These are phyloP conservation scores for Fraxinus albicans DNA, from an alignment of 305 asterid genomes.

Conservation along the genomic window DNA sequence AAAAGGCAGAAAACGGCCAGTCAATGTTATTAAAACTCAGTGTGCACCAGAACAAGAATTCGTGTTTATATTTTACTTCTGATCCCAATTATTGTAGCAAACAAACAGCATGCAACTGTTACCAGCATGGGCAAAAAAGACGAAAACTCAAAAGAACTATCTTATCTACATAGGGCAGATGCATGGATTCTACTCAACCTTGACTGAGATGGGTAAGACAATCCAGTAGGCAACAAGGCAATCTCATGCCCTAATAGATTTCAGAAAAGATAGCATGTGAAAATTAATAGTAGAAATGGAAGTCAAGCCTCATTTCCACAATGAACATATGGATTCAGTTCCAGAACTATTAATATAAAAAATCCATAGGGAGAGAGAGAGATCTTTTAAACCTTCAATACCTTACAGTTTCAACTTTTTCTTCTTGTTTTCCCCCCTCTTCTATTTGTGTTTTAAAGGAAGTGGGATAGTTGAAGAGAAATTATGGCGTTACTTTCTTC, in stretches of 20 bases:
- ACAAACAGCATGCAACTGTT: background rate
- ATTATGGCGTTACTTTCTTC: background rate
- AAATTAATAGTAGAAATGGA: background rate
- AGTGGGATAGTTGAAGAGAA: constrained; percentile 1
- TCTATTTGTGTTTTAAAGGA: background rate
- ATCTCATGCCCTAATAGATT: background rate
- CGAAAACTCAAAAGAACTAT: background rate
- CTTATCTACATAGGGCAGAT: background rate
- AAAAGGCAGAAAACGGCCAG: background rate
- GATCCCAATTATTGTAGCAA: background rate
- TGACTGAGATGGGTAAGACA: background rate
- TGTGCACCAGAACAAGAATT: background rate
- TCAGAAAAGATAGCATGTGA: background rate
- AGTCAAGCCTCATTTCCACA: background rate
- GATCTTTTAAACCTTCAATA: background rate
- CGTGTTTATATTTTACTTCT: background rate
- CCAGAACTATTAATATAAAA: background rate
- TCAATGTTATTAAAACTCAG: background rate
- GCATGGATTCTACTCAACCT: constrained; percentile 4
- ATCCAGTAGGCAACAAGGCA: background rate
- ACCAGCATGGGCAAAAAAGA: background rate
- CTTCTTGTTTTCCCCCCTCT: background rate
- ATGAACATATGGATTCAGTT: background rate
- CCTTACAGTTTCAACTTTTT: background rate
- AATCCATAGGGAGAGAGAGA: background rate